Evolutionary conservation across 306 rosid species (phyloP), one percentile per base, ranked within the genome.

Genomic region (Corylus heterophylla): DNA sequence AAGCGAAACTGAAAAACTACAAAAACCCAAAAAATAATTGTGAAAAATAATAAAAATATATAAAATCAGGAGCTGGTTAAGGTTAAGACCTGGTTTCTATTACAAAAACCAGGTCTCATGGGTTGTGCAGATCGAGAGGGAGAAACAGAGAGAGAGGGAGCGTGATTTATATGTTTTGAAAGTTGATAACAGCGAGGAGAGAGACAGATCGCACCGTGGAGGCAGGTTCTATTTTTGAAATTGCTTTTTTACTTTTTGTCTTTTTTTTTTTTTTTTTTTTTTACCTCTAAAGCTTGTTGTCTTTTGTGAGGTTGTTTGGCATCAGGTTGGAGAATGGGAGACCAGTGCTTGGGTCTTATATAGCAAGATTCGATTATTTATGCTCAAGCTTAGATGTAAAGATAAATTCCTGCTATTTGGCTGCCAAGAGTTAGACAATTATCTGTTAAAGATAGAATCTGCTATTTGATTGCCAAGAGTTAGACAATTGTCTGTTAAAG

Each of bases 31-130:
- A 77, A 79, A 47, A 71, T 72, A 71, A 74, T 11, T 11, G 52
- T 49, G 52, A 11, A 49, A 49, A 49, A 11, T 12, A 3, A 49
- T n/a, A 49, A 3, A 49, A 50, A 29, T 0, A 11, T 31, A 11
- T 31, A 18, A 74, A 6, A 20, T n/a, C 47, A 22, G 69, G 69
- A 78, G 86, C 78, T 76, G 86, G 70, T 12, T 16, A 59, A 51
- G 87, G 70, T 13, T n/a, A 59, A 35, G 89, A 82, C 89, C 92
- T 85, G 90, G 88, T 81, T 68, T 77, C 79, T 12, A 2, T 55
- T 55, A 50, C 76, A 84, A 62, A 78, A 87, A 86, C 88, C 93
- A 83, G 93, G 89, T 76, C 88, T 78, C 16, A 2, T 73, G 86
- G 72, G 47, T 74, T 80, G 70, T 78, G 63, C 4, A 51, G 31